Base-by-base conservation (phyloP, 495 filamentous ascomycete genomes). In the Venustampulla echinocandica region DNA sequence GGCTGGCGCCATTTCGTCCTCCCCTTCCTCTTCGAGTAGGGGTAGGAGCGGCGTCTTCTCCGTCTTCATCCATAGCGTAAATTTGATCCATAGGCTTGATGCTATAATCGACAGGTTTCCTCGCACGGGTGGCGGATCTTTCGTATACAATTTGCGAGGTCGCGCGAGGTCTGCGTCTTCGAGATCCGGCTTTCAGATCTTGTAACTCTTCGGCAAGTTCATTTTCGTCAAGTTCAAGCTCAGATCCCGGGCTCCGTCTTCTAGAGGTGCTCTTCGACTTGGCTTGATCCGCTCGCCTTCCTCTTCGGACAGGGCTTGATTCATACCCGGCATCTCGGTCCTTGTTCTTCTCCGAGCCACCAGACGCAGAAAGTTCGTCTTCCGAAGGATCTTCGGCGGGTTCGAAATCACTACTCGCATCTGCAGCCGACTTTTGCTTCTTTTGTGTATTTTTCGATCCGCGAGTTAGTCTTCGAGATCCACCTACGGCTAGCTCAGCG, bases 371-470 rank as follows among this genome's bases (percentile, higher is more conserved):
- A 9, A 53, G 49, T 13, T 55, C 55, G 14, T 69, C 65, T 4
- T 70, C 76, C 3, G 76, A 77, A 32, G 66, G 75, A 24, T 81
- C 81, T 40, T 80, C 78, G 6, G 74, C 75, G 6, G 87, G 87
- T 55, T 95, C 87, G 56, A 94, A 95, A 52, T 95, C 89, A 60
- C 86, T 92, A 54, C 82, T 87, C 13, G 84, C 83, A 47, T 89
- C 80, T 61, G 4, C 62, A 49, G 20, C 71, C 75, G 41, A 74
- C 75, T 58, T 82, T 71, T 53, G 73, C 71, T 18, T 64, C 71
- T 18, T 64, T 61, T 42, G 60, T 53, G 6, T 54, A 48, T 45
- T 71, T 70, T 45, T 64, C 62, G 33, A 66, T 62, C 51, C 45
- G 30, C 76, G 71, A 18, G 64, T 71, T 1, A 75, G 60, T 15